A percentile compares a stretch with the other conserved stretches of the same genome.
phyloP scores from a whole-genome alignment of 2,329 filamentous ascomycete genomes.

The Epichloe scottii region DNA sequence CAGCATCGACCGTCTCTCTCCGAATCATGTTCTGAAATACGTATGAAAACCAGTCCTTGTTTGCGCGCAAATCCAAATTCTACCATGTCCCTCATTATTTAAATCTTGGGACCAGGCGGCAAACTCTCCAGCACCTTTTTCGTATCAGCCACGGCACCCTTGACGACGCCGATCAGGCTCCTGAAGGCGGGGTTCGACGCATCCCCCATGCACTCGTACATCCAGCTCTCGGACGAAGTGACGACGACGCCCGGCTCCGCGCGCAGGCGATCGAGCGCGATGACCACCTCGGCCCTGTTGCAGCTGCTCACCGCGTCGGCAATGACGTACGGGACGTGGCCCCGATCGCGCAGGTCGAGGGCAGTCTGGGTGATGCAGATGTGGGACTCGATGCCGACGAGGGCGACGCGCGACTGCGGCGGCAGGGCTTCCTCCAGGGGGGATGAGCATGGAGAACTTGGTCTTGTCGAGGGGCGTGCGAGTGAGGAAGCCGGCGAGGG shows the following conservation, averaged over 20 bases:
- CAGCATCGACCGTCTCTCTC: no score
- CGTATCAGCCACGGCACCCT: constrained; percentile 60
- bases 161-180: constrained; percentile 62
- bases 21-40: no score
- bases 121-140: constrained; percentile 54
- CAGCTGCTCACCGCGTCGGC: constrained; percentile 85
- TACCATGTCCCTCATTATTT: not conserved
- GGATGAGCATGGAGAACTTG: constrained; percentile 75
- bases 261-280: constrained; percentile 67
- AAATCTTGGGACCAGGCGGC: constrained; percentile 44
- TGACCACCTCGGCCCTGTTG: constrained; percentile 65
- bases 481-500: constrained; percentile 47
- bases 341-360: constrained; percentile 61
- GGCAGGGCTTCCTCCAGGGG: constrained; percentile 39
- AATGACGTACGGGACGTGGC: constrained; percentile 74
- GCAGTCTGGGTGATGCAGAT: constrained; percentile 92
- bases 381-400: constrained; percentile 87
- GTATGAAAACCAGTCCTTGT: no score
- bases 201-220: constrained; percentile 85
- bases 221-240: constrained; percentile 76
- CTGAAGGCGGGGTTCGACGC: constrained; percentile 62
- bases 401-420: constrained; percentile 46
- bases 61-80: no score
- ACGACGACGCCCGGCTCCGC: constrained; percentile 59
- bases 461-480: constrained; percentile 68